Evolutionary conservation across 192 early-diverging fungal genomes (phyloP), one percentile per base, ranked within the genome.

Genomic region (Phycomyces nitens): DNA sequence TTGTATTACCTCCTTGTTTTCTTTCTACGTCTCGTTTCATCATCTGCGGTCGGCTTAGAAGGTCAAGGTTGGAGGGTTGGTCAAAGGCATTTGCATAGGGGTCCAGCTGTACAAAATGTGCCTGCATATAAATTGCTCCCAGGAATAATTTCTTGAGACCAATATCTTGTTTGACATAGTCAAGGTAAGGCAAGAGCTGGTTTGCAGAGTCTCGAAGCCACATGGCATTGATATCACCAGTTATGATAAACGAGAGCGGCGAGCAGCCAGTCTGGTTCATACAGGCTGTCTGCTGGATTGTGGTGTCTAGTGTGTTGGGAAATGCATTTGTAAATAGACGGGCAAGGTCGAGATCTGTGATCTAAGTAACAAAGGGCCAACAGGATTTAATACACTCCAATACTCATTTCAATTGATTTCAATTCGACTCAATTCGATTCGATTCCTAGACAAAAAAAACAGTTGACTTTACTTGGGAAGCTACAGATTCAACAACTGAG

Each of bases 191-290:
- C 5, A 78, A 51, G 14, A 89, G 56, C 58, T 89, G 87, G 76
- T 88, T 88, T 22, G 86, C 73, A 40, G 83, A 85, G 70, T 89
- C 88, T 47, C 88, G 79, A 5, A 89, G 67, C 88, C 88, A 89
- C 78, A 88, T 87, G 16, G 88, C 88, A 18, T 65, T 53, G 23
- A 73, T 89, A 59, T 89, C 88, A 21, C 88, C 88, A 0, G 88
- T 89, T 4, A 89, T 75, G 5, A 89, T 63, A 69, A 89, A 89
- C 0, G 86, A 76, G 52, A 79, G 77, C 34, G 82, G 81, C 34
- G 29, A 38, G n/a, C 70, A 53, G 5, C 42, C 22, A 16, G 52
- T 67, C 11, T 52, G 14, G 23, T 72, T 53, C 47, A 71, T 69
- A 75, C 77, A 86, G 5, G 77, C 73, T 6, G 83, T 72, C 22